phyloP scores from a whole-genome alignment of 768 basidiomycete genomes.

The Russula olivacea region DNA sequence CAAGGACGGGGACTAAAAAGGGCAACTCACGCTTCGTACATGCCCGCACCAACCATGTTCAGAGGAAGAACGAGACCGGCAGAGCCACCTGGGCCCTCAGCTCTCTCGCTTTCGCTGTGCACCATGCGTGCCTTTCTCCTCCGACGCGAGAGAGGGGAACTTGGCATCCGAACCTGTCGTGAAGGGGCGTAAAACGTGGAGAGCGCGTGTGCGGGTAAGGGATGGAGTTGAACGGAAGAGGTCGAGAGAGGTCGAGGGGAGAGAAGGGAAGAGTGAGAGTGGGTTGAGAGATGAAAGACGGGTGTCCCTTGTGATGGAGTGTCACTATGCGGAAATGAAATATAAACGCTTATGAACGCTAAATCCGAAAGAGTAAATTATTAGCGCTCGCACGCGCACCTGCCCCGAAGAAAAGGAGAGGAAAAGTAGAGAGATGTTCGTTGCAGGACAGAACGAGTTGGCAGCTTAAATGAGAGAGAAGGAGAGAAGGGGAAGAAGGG shows the following conservation, averaged over 20 bases:
- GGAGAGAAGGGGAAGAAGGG: not conserved
- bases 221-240: not conserved
- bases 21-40: constrained; percentile 54
- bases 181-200: not conserved
- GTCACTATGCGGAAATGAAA: too few species aligned
- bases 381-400: not conserved
- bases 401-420: not conserved
- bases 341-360: too few species aligned
- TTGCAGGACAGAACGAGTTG: not conserved
- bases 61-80: constrained; percentile 56
- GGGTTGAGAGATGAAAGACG: not conserved
- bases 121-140: constrained; percentile 27
- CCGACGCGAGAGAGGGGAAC: constrained; percentile 11
- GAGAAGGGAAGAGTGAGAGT: not conserved
- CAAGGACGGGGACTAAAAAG: not conserved
- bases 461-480: not conserved
- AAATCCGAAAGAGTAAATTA: not conserved
- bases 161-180: constrained; percentile 8
- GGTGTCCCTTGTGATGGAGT: not conserved
- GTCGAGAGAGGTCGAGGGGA: not conserved
- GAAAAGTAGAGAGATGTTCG: too few species aligned
- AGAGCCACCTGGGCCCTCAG: constrained; percentile 42
- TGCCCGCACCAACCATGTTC: constrained; percentile 46
- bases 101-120: constrained; percentile 21
- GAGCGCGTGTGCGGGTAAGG: not conserved